Conservation (phyloP, 129 eudicot species). For the Arctium lappa region DNA sequence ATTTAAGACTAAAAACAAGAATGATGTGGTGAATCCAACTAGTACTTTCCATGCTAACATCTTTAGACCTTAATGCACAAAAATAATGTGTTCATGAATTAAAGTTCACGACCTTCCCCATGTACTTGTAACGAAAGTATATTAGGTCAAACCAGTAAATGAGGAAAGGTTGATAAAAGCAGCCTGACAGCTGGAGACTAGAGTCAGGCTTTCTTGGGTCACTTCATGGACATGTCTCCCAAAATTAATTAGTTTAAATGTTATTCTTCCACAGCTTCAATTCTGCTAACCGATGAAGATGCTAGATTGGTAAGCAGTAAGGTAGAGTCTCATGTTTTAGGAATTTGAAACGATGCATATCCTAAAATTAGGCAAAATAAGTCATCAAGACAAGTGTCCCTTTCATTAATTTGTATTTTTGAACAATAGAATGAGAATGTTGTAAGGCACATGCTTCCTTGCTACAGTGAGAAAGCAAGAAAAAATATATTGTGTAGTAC, state of each 20-base stretch:
- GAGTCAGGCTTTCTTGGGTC: background rate
- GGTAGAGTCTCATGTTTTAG: background rate
- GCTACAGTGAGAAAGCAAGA: background rate
- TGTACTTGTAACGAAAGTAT: background rate
- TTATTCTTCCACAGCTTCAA: background rate
- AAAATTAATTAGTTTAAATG: background rate
- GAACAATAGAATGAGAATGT: background rate
- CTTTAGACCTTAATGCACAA: background rate
- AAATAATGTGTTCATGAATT: too few species aligned
- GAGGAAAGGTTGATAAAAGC: background rate
- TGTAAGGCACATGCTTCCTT: slow-evolving; percentile 1
- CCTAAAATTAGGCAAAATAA: background rate
- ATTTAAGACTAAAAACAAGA: background rate
- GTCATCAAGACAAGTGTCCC: background rate
- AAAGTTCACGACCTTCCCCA: background rate
- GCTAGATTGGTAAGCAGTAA: slow-evolving; percentile 3
- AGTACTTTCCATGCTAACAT: background rate
- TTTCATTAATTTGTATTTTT: background rate
- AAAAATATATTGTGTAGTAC: background rate
- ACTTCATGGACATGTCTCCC: background rate
- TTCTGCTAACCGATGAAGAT: background rate
- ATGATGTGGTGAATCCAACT: background rate
- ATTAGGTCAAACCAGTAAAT: background rate
- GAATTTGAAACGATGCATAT: background rate
- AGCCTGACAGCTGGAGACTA: background rate